Base-by-base conservation (phyloP, 805 yeast species). In the Teunomyces lycoperdinae region DNA sequence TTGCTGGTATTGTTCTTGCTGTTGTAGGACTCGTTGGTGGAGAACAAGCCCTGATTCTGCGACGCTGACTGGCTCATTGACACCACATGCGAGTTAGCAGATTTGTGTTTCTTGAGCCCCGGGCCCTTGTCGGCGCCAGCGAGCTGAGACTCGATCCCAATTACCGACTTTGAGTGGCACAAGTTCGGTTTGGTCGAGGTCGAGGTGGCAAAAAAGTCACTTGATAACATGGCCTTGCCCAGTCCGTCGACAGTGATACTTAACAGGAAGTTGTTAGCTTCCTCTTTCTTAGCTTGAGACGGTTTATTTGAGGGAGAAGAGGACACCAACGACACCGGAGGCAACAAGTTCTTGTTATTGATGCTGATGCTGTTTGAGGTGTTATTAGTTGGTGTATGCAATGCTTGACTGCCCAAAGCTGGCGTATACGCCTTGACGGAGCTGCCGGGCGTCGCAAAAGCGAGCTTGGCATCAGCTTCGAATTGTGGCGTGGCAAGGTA, bases 171-270 rank as follows among this genome's bases (percentile, higher is more conserved):
- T 20, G 64, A 44, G 42, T 64, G 68, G 20, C 55, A 50, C 41
- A 60, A 56, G 17, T 45, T 51, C 9, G 67, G 64, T 34, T 46
- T 36, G 13, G 33, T 24, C n/a, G 32, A 16, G 6, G 49, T 20
- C n/a, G 32, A 16, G 6, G 49, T 20, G 5, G 39, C 42, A 42
- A 59, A 53, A 44, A 57, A 51, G 44, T 62, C 62, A 17, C 52
- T 52, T 9, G 68, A 61, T 49, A 73, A 64, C 8, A 63, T 64
- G 6, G 77, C 77, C 45, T 67, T 67, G 8, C 77, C 77, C 57
- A 60, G 63, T 42, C 68, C 74, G 50, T 73, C 76, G 38, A 73
- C 62, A 54, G 64, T 69, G 40, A 72, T 57, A 41, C 63, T 62
- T 52, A 72, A 59, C 51, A 60, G 64, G 49, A 69, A 70, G 46